These are phyloP conservation scores for Fusarium heterosporum DNA, from an alignment of 2,329 filamentous ascomycete genomes.

Conservation along the genomic window DNA sequence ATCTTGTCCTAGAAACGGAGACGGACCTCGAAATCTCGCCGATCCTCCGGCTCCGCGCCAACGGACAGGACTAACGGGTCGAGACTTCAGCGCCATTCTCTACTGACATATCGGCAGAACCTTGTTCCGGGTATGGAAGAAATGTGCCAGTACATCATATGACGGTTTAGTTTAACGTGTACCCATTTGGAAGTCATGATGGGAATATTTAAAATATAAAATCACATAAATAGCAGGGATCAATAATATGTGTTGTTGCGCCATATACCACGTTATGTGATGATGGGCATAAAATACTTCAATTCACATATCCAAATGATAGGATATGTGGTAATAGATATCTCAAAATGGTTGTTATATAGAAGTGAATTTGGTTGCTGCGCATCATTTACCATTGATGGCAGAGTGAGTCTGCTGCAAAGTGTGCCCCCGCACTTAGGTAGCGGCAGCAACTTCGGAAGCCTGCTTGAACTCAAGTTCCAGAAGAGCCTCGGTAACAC, in stretches of 20 bases:
- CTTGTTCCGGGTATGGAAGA: constrained; percentile 4
- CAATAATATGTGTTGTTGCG: neutral
- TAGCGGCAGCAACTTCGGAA: constrained; percentile 48
- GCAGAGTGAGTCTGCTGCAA: neutral
- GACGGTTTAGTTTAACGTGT: neutral
- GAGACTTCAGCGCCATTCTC: neutral
- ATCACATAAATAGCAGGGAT: neutral
- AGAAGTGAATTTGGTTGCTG: constrained; percentile 41
- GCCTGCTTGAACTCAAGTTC: constrained; percentile 62
- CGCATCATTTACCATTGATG: constrained; percentile 12
- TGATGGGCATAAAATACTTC: constrained; percentile 28
- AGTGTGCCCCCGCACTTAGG: constrained; percentile 22
- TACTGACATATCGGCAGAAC: constrained; percentile 7
- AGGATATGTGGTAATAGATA: constrained; percentile 34
- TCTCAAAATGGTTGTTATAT: constrained; percentile 34
- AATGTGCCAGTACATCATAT: neutral
- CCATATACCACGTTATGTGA: constrained; percentile 18
- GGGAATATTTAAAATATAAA: neutral
- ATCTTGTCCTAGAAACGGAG: constrained; percentile 38
- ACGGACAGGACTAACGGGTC: neutral
- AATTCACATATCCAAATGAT: constrained; percentile 37
- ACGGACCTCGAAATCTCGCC: constrained; percentile 47
- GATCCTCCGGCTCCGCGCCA: constrained; percentile 44
- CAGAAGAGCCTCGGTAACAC: constrained; percentile 69
- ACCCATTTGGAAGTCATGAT: constrained; percentile 1